These are phyloP conservation scores for Wickerhamiella hasegawae DNA, from an alignment of 805 yeast species.

Conservation along the genomic window DNA sequence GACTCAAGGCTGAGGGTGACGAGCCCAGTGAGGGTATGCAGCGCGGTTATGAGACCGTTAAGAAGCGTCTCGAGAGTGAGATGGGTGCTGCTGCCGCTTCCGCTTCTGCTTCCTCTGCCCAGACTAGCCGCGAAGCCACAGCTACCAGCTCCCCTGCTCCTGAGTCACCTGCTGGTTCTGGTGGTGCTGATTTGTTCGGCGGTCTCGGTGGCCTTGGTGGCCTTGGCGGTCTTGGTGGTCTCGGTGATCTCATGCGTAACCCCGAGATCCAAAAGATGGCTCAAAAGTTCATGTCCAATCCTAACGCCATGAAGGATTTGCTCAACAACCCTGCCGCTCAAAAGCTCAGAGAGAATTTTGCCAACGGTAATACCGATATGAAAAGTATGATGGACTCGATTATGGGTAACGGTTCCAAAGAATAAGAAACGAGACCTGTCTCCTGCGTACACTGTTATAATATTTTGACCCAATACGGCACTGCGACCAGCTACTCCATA, in stretches of 20 bases:
- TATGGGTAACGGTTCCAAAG: no score
- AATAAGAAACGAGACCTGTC: no score
- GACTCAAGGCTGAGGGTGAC: slow-evolving; percentile 76
- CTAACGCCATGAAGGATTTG: slow-evolving; percentile 53
- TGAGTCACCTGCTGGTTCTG: slow-evolving; percentile 7
- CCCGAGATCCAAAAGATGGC: slow-evolving; percentile 91
- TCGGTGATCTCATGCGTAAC: slow-evolving; percentile 60
- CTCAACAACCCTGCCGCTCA: slow-evolving; percentile 68
- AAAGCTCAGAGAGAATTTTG: slow-evolving; percentile 68
- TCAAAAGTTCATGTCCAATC: slow-evolving; percentile 74
- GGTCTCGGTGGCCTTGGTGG: slow-evolving; percentile 69
- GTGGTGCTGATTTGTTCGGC: slow-evolving; percentile 8
- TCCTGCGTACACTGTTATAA: no score
- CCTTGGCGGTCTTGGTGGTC: slow-evolving; percentile 48
- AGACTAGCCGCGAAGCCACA: slow-evolving; percentile 15
- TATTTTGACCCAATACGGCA: no score
- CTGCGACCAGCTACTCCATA: no score
- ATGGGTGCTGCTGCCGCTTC: background rate
- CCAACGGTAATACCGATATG: background rate
- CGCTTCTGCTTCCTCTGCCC: slow-evolving; percentile 24
- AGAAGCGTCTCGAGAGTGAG: slow-evolving; percentile 69
- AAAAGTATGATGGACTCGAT: no score
- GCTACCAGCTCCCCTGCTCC: slow-evolving; percentile 1
- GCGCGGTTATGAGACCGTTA: slow-evolving; percentile 87
- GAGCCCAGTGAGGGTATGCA: slow-evolving; percentile 76